These are phyloP conservation scores for Volvariella volvacea DNA, from an alignment of 1,284 basidiomycete species.

Conservation along the genomic window DNA sequence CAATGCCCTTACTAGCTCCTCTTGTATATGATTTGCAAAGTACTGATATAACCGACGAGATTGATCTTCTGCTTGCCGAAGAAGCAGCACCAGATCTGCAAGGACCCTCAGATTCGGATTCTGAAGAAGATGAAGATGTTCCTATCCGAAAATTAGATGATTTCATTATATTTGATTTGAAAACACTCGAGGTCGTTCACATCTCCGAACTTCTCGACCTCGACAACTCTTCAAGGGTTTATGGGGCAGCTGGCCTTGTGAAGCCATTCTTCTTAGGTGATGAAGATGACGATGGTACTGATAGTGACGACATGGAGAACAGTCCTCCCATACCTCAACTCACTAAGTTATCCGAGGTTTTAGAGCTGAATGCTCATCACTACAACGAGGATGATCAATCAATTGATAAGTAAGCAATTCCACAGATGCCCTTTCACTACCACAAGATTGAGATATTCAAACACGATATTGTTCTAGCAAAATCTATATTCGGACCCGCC, in stretches of 20 bases:
- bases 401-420: slow-evolving; percentile 4
- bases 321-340: slow-evolving; percentile 14
- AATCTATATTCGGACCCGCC: slow-evolving; percentile 52
- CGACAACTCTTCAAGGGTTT: slow-evolving; percentile 14
- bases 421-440: slow-evolving; percentile 1
- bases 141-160: slow-evolving; percentile 45
- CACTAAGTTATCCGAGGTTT: slow-evolving; percentile 26
- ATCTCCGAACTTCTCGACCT: slow-evolving; percentile 28
- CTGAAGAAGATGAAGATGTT: slow-evolving; percentile 25
- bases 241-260: slow-evolving; percentile 27
- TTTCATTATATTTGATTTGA: slow-evolving; percentile 41
- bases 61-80: no score
- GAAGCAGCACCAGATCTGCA: no score
- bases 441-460: background rate
- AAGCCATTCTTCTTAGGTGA: slow-evolving; percentile 19
- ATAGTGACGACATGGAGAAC: slow-evolving; percentile 15
- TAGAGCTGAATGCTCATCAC: slow-evolving; percentile 30
- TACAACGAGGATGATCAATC: slow-evolving; percentile 29
- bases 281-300: slow-evolving; percentile 32
- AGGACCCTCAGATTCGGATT: slow-evolving; percentile 14
- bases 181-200: slow-evolving; percentile 27
- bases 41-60: no score
- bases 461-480: slow-evolving; percentile 10
- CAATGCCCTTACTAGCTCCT: slow-evolving; percentile 8
- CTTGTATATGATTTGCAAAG: no score